Evolutionary conservation across 331 rosid genomes (phyloP).

Genomic region (Ulmus americana): DNA sequence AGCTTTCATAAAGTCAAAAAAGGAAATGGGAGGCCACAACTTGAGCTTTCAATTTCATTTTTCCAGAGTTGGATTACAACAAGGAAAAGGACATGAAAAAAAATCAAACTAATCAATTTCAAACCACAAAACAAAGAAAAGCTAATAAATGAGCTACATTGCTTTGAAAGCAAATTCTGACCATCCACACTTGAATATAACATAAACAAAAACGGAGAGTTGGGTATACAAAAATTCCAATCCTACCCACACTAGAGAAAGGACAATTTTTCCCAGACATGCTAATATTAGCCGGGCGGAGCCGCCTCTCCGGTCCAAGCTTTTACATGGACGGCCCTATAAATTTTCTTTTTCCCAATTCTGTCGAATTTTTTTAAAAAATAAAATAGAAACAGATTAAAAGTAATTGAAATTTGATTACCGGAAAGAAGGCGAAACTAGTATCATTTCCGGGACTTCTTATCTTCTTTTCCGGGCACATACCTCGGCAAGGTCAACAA

Average conservation of each 20-base stretch:
- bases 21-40: too few species aligned
- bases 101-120: constrained; percentile 3
- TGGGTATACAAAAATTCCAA: constrained; percentile 48
- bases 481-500: constrained; percentile 81
- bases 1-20: too few species aligned
- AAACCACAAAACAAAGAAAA: constrained; percentile 1
- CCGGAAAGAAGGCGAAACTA: constrained; percentile 23
- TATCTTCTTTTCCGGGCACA: constrained; percentile 61
- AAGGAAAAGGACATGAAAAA: too few species aligned
- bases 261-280: constrained; percentile 59
- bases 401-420: constrained; percentile 12
- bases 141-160: too few species aligned
- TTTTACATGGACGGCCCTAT: constrained; percentile 22
- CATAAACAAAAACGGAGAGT: constrained; percentile 24
- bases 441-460: constrained; percentile 35
- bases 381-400: constrained; percentile 26
- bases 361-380: constrained; percentile 11
- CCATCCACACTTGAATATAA: neutral
- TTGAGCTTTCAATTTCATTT: too few species aligned
- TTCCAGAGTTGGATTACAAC: too few species aligned
- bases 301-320: constrained; percentile 39
- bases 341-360: constrained; percentile 16
- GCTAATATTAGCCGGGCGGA: constrained; percentile 59
- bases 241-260: constrained; percentile 33
- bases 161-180: too few species aligned